These are phyloP conservation scores for Strobilomyces dryophilus DNA, from an alignment of 768 basidiomycete genomes.

Conservation along the genomic window DNA sequence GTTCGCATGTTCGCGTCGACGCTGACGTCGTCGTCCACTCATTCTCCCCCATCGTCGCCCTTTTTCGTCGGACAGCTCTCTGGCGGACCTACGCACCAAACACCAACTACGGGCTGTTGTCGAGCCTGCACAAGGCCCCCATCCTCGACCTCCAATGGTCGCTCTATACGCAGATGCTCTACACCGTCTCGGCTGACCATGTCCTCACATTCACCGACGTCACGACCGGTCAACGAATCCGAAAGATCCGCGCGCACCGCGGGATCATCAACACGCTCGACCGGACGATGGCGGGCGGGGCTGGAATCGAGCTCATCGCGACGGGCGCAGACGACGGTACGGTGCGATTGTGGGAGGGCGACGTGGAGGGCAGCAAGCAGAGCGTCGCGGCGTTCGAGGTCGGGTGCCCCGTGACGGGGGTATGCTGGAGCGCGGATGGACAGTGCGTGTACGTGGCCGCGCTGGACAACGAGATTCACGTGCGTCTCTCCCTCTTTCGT, in stretches of 20 bases:
- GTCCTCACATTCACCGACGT: constrained; percentile 73
- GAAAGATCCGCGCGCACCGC: constrained; percentile 82
- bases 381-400: constrained; percentile 78
- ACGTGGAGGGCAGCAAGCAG: constrained; percentile 70
- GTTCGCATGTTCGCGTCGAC: background rate
- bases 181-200: constrained; percentile 90
- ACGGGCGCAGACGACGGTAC: constrained; percentile 92
- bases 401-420: constrained; percentile 88
- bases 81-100: constrained; percentile 93
- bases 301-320: constrained; percentile 79
- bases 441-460: constrained; percentile 87
- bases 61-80: constrained; percentile 46
- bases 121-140: constrained; percentile 82
- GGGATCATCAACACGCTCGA: constrained; percentile 91
- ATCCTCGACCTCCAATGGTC: constrained; percentile 94
- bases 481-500: constrained; percentile 36
- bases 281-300: constrained; percentile 77
- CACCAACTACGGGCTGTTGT: constrained; percentile 85
- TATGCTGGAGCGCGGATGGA: constrained; percentile 91
- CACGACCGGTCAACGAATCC: constrained; percentile 75
- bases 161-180: constrained; percentile 63
- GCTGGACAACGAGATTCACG: constrained; percentile 95
- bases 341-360: constrained; percentile 93
- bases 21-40: background rate
- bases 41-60: no score